These are phyloP conservation scores for Diaporthe citriasiana DNA, from an alignment of 2,329 filamentous ascomycete genomes.

Conservation along the genomic window DNA sequence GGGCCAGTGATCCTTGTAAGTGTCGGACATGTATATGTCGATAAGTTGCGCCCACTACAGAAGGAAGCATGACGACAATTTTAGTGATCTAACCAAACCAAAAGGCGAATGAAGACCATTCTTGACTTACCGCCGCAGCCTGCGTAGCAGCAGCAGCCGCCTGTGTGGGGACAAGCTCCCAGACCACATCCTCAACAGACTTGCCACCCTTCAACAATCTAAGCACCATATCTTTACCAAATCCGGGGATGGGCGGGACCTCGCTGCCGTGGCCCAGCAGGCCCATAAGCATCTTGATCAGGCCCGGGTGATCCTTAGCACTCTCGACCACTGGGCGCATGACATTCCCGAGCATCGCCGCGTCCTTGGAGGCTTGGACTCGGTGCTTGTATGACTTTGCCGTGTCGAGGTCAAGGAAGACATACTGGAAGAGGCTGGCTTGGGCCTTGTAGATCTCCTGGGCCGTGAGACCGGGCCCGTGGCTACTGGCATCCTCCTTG, in stretches of 20 bases:
- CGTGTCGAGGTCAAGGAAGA: slow-evolving; percentile 8
- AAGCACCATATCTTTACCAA: background rate
- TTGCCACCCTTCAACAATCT: background rate
- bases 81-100: background rate
- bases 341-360: background rate
- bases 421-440: slow-evolving; percentile 4
- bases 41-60: slow-evolving; percentile 4
- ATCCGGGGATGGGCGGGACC: background rate
- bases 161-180: slow-evolving; percentile 3
- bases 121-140: background rate
- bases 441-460: slow-evolving; percentile 3
- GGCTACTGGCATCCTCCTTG: background rate
- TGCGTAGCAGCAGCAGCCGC: slow-evolving; percentile 2
- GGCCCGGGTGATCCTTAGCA: background rate
- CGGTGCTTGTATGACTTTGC: slow-evolving; percentile 15
- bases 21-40: slow-evolving; percentile 6
- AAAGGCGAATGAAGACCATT: too few species aligned
- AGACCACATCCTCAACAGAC: slow-evolving; percentile 6
- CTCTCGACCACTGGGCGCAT: slow-evolving; percentile 13
- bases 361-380: background rate
- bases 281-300: slow-evolving; percentile 13
- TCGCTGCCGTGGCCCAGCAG: background rate
- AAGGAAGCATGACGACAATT: accelerated
- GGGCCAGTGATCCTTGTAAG: slow-evolving; percentile 7
- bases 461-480: slow-evolving; percentile 1